Evolutionary conservation across 176 grass and related monocot species (phyloP), one percentile per base, ranked within the genome.

Genomic region (Triticum dicoccoides): DNA sequence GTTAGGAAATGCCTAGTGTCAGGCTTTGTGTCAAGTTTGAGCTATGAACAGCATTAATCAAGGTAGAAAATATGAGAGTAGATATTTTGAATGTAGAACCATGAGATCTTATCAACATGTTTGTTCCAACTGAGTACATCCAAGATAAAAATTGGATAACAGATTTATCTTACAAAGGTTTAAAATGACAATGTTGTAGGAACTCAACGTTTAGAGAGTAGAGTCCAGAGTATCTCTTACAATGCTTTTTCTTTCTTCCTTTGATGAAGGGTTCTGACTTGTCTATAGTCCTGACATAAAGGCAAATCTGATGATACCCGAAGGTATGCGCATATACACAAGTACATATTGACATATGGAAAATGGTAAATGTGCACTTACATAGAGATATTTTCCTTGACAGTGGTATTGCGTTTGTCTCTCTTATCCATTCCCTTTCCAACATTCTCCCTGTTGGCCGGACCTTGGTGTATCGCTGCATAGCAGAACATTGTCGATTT

Each of bases 391-490:
- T 84, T 86, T 45, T 24, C 39, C 73, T 90, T 80, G 72, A 61
- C 65, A 6, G 54, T 81, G 32, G 21, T 33, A 81, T 69, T 27
- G 7, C 38, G 51, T 15, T 27, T 54, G 77, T 91, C 70, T 67
- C 32, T 54, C 38, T 62, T 69, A 65, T 66, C 69, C 27, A 77
- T 76, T 70, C 69, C 71, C 74, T 88, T 78, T 14, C 12, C 27
- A 77, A 32, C 44, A 56, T 29, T 65, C 66, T 90, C 80, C 33
- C 10, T 69, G 34, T 73, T 85, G 44, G 82, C 66, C 42, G 27
- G 72, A 35, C 76, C 86, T 65, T 88, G 86, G 51, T 88, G 87
- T 29, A 77, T 71, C 69, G 49, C 95, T 98, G 89, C 70, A 65
- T 63, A 89, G 49, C 24, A 73, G 71, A 84, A 65, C 23, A 78